Percentiles rank a stretch among this genome's conserved stretches.
Conservation (phyloP, 1,284 basidiomycete species). For the Rhodofomes roseus region DNA sequence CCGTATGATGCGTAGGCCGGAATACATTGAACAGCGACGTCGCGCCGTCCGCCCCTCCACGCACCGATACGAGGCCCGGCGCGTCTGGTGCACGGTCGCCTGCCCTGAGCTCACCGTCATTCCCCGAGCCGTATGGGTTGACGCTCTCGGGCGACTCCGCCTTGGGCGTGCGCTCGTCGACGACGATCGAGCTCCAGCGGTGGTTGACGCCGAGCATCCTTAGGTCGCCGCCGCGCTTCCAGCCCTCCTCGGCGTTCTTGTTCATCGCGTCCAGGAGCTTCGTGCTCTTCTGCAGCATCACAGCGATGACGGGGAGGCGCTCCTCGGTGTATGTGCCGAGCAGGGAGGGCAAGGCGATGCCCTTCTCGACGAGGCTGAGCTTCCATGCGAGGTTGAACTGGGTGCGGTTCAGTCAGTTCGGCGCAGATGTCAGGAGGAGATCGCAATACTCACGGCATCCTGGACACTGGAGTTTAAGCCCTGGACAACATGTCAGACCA, state of each 20-base stretch:
- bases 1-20: conserved; percentile 20
- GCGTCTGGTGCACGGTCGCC: conserved; percentile 33
- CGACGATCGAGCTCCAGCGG: conserved; percentile 26
- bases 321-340: conserved; percentile 23
- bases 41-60: conserved; percentile 1
- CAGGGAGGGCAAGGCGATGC: conserved; percentile 15
- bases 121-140: conserved; percentile 13
- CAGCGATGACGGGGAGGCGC: conserved; percentile 23
- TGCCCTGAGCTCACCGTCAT: conserved; percentile 15
- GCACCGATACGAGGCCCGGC: conserved; percentile 22
- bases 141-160: conserved; percentile 5
- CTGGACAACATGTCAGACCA: neutral
- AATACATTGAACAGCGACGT: conserved; percentile 23
- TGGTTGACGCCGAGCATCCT: conserved; percentile 34
- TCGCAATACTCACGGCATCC: neutral
- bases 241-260: neutral
- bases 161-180: conserved; percentile 30
- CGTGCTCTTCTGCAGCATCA: conserved; percentile 22
- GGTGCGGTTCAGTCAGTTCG: neutral
- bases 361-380: conserved; percentile 12
- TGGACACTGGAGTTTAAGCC: conserved; percentile 8
- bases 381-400: conserved; percentile 31
- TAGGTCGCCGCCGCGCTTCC: conserved; percentile 18
- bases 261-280: neutral
- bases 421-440: neutral